Evolutionary conservation across 495 filamentous ascomycete species (phyloP).

Genomic region (Thermothielavioides terrestris): DNA sequence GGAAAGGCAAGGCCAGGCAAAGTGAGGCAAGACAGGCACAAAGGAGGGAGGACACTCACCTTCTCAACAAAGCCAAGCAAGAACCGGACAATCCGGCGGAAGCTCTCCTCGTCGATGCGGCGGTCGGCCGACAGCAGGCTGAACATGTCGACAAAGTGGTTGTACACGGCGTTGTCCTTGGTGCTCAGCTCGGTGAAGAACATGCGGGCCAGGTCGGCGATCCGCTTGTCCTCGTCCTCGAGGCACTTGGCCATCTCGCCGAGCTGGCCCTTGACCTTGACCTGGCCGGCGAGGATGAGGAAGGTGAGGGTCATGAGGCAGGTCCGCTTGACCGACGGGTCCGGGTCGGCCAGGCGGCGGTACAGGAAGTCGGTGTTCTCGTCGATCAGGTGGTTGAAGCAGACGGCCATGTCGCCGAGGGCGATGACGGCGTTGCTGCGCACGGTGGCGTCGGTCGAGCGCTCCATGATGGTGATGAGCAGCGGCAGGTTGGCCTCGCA

Average conservation of each 20-base stretch:
- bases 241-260: slow-evolving; percentile 99
- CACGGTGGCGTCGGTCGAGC: slow-evolving; percentile 78
- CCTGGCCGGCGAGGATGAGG: slow-evolving; percentile 91
- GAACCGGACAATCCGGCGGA: slow-evolving; percentile 84
- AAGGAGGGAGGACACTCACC: slow-evolving; percentile 47
- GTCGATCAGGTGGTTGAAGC: slow-evolving; percentile 98
- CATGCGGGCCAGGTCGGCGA: slow-evolving; percentile 89
- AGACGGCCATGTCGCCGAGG: slow-evolving; percentile 96
- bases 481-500: slow-evolving; percentile 90
- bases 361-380: slow-evolving; percentile 99
- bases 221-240: slow-evolving; percentile 87
- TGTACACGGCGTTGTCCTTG: slow-evolving; percentile 99
- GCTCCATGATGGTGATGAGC: slow-evolving; percentile 95
- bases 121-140: slow-evolving; percentile 76
- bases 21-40: too few relatives aligned
- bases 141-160: slow-evolving; percentile 99
- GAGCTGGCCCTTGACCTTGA: slow-evolving; percentile 99
- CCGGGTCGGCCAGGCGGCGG: slow-evolving; percentile 77
- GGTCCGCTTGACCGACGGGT: slow-evolving; percentile 87
- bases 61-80: slow-evolving; percentile 94
- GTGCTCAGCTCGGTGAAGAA: slow-evolving; percentile 96
- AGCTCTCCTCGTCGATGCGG: slow-evolving; percentile 70
- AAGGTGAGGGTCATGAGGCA: slow-evolving; percentile 99
- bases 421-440: slow-evolving; percentile 95
- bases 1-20: too few relatives aligned